Conservation (phyloP, 23 red algal genomes). For the Pyropia haitanensis region DNA sequence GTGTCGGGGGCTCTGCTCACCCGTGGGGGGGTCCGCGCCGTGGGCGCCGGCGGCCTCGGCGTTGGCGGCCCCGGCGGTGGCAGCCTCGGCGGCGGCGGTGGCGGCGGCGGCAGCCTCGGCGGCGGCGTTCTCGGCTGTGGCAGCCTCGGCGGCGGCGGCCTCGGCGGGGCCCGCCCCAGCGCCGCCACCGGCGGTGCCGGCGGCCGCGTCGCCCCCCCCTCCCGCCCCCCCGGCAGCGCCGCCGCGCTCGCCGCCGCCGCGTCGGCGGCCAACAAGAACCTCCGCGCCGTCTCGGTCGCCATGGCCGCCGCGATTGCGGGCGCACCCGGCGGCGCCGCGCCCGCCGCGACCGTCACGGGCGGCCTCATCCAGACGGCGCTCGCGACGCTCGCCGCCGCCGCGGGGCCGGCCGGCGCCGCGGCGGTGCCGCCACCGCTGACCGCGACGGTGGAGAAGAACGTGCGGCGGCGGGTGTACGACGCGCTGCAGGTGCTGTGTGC, state of each 20-base stretch:
- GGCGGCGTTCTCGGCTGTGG: no score
- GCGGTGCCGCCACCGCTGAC: conserved; percentile 7
- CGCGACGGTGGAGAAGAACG: conserved; percentile 39
- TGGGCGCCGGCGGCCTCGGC: no score
- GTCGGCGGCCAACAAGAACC: conserved; percentile 23
- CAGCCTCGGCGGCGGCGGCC: no score
- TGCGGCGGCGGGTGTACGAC: conserved; percentile 46
- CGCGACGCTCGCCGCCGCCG: conserved; percentile 5
- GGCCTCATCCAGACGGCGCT: conserved; percentile 11
- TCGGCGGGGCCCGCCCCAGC: no score
- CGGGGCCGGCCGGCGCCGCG: background rate
- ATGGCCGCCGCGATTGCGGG: conserved; percentile 5
- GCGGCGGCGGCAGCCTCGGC: no score
- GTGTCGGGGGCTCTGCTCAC: no score
- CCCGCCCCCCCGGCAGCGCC: background rate
- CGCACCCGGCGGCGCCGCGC: background rate
- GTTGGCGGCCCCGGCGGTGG: no score
- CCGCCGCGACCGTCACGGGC: conserved; percentile 8
- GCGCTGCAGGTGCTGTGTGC: conserved; percentile 39
- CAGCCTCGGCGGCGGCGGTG: no score
- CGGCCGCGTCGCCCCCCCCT: background rate
- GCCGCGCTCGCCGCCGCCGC: background rate
- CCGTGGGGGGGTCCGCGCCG: no score
- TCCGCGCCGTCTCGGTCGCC: conserved; percentile 21
- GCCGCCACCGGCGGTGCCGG: no score